These are phyloP conservation scores for Ambrosiella beaveri DNA, from an alignment of 2,329 filamentous ascomycete species.

Conservation along the genomic window DNA sequence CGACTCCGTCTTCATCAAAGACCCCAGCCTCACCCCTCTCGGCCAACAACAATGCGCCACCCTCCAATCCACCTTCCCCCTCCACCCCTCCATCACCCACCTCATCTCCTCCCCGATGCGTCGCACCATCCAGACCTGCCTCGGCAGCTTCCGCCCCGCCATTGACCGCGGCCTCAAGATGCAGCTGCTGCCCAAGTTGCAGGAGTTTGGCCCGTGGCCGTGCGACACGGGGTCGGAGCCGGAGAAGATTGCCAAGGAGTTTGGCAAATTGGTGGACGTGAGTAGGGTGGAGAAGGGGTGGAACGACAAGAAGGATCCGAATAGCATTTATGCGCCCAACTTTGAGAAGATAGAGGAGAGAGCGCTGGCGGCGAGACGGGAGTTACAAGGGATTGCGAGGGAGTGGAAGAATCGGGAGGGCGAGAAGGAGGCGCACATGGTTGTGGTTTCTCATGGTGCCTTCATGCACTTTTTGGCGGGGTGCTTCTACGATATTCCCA, in stretches of 20 bases:
- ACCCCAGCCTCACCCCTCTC: conserved; percentile 61
- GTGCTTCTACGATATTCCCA: conserved; percentile 50
- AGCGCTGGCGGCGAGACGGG: conserved; percentile 41
- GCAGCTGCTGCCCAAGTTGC: conserved; percentile 53
- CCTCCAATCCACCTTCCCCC: conserved; percentile 45
- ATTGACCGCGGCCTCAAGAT: conserved; percentile 24
- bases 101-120: conserved; percentile 65
- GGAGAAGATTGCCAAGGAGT: conserved; percentile 39
- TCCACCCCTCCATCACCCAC: conserved; percentile 47
- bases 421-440: conserved; percentile 42
- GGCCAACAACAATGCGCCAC: conserved; percentile 56
- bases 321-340: conserved; percentile 29
- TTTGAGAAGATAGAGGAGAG: conserved; percentile 39
- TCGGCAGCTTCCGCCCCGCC: conserved; percentile 48
- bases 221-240: conserved; percentile 57
- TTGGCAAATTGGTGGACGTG: conserved; percentile 46
- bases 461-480: conserved; percentile 74
- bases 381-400: conserved; percentile 35
- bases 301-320: conserved; percentile 44
- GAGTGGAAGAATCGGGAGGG: conserved; percentile 19
- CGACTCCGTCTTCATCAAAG: conserved; percentile 55
- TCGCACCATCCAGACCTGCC: conserved; percentile 63
- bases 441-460: conserved; percentile 66
- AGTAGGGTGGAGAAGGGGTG: conserved; percentile 45
- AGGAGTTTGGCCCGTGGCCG: conserved; percentile 58